Evolutionary conservation across 768 basidiomycete species (phyloP), one percentile per base, ranked within the genome.

Genomic region (Mycena chlorophos): DNA sequence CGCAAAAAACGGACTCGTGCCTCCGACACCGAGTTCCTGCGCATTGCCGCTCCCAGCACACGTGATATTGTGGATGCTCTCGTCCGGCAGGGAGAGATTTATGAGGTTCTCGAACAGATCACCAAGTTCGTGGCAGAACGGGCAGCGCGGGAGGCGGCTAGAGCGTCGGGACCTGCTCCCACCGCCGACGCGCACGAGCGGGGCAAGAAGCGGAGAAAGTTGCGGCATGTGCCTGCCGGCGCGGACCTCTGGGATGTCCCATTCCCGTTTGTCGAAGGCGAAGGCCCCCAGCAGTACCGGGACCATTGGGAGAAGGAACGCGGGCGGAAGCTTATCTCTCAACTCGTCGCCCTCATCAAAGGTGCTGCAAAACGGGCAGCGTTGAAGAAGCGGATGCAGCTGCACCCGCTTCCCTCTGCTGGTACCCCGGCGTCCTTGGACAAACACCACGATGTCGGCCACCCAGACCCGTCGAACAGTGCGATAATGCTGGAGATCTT

Each of bases 171-270:
- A 40, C 48, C 28, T 27, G 50, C 30, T 23, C 38, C 55, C 20
- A 54, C 60, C 16, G 57, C 59, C 34, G 60, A 63, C 5, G 51
- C 60, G 13, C 38, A 26, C 19, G 60, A 42, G 38, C 51, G 40
- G n/a, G 26, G 64, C 14, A 91, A 89, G 70, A 84, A 81, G 57
- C 79, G 56, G 10, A 50, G 88, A 26, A 88, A 81, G 61, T 72
- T 91, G 14, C 76, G 75, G 54, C 71, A 74, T 8, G 88, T 92
- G 14, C 90, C 90, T 29, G 90, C 90, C 20, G 90, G 90, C 12
- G 90, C 90, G 1, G 77, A 69, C 1, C 88, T 91, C 64, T 92
- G 90, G 90, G 88, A 91, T 61, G 81, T 91, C 0, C 90, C 90
- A 0, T 91, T 85, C 67, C 90, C 90, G 5, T 91, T 91, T 59